A percentile compares a stretch with the other conserved stretches of the same genome.
These are phyloP conservation scores for Hyaloscypha bicolor DNA, from an alignment of 495 filamentous ascomycete genomes.

Conservation along the genomic window DNA sequence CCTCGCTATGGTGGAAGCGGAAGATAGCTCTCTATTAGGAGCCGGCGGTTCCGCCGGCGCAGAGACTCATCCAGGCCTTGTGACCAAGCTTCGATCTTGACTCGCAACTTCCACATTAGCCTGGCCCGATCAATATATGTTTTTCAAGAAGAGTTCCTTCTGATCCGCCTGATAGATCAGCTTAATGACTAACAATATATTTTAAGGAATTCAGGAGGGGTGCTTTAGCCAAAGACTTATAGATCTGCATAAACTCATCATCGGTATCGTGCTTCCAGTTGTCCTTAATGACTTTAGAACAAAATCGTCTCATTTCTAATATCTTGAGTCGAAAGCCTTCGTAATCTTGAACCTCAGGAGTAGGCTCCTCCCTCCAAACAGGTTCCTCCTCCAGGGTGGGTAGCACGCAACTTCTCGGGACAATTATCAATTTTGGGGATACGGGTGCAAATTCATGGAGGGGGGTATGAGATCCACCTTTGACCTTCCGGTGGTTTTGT, in stretches of 20 bases:
- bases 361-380: slow-evolving; percentile 11
- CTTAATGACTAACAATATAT: slow-evolving; percentile 16
- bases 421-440: slow-evolving; percentile 52
- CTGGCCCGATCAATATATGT: slow-evolving; percentile 10
- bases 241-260: slow-evolving; percentile 14
- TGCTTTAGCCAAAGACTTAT: slow-evolving; percentile 20
- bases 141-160: slow-evolving; percentile 31
- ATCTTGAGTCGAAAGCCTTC: neutral
- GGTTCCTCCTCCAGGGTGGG: slow-evolving; percentile 33
- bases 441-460: slow-evolving; percentile 51
- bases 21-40: slow-evolving; percentile 30
- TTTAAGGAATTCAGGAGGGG: slow-evolving; percentile 26
- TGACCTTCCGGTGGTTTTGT: slow-evolving; percentile 15
- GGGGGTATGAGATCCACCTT: slow-evolving; percentile 32
- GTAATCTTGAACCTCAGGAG: slow-evolving; percentile 4
- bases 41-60: slow-evolving; percentile 26
- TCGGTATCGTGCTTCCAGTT: neutral
- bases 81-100: slow-evolving; percentile 18
- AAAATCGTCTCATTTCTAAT: slow-evolving; percentile 11
- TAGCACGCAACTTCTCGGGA: slow-evolving; percentile 40
- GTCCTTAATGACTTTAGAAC: slow-evolving; percentile 1
- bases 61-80: slow-evolving; percentile 7
- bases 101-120: slow-evolving; percentile 18
- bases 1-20: slow-evolving; percentile 28
- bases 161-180: slow-evolving; percentile 26